Evolutionary conservation across 2,329 filamentous ascomycete genomes (phyloP).

Genomic region (Alternaria sp.): DNA sequence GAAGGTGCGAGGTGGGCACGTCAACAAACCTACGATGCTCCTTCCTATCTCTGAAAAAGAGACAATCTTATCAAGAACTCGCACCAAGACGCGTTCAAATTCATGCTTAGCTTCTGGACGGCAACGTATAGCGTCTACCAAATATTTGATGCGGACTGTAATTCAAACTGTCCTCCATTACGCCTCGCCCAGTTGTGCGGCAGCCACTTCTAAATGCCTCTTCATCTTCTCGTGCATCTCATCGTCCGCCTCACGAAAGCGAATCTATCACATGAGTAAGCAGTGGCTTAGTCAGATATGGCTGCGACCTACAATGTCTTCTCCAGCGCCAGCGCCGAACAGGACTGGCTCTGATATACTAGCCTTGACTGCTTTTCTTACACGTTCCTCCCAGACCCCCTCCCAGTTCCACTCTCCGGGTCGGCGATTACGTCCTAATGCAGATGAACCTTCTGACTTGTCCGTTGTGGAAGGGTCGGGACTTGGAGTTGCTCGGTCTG

Average conservation of each 20-base stretch:
- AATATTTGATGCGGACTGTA: not conserved
- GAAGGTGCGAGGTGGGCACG: slow-evolving; percentile 4
- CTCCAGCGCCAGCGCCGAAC: slow-evolving; percentile 69
- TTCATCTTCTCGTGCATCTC: slow-evolving; percentile 44
- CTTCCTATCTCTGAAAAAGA: not conserved
- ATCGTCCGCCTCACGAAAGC: slow-evolving; percentile 45
- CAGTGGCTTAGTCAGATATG: not conserved
- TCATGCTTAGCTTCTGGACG: not conserved
- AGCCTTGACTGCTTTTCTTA: slow-evolving; percentile 76
- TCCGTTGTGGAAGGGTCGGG: slow-evolving; percentile 26
- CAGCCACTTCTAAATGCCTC: slow-evolving; percentile 29
- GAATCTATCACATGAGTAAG: slow-evolving; percentile 40
- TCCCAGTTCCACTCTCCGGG: slow-evolving; percentile 98
- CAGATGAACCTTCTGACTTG: slow-evolving; percentile 21
- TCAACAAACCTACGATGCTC: slow-evolving; percentile 4
- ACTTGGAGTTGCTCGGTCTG: slow-evolving; percentile 29
- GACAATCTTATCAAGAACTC: not conserved
- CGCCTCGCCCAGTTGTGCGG: slow-evolving; percentile 22
- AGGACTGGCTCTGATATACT: slow-evolving; percentile 81
- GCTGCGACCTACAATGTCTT: slow-evolving; percentile 69
- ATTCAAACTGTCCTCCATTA: not conserved
- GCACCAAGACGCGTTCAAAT: not conserved
- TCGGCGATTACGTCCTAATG: slow-evolving; percentile 59
- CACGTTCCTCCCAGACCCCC: slow-evolving; percentile 91
- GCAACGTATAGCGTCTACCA: not conserved